A percentile compares a stretch with the other conserved stretches of the same genome.
These are phyloP conservation scores for Pseudocercospora eumusae DNA, from an alignment of 2,329 filamentous ascomycete genomes.

Conservation along the genomic window DNA sequence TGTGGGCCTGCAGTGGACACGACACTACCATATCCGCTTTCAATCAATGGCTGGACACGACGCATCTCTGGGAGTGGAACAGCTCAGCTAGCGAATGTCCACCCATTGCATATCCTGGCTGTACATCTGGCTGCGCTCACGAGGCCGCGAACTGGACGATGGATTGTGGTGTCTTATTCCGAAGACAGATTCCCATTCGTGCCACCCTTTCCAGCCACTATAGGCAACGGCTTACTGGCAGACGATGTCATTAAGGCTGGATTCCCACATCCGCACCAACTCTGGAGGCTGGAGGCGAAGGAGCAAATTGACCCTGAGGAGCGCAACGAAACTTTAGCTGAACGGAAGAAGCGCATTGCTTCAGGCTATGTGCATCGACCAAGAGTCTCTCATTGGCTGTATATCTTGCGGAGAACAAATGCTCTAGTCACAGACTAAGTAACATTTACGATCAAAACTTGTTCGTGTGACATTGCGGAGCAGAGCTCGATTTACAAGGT, in stretches of 20 bases:
- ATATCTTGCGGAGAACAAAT: slow-evolving; percentile 43
- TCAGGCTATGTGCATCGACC: slow-evolving; percentile 39
- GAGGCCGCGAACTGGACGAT: slow-evolving; percentile 40
- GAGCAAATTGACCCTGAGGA: slow-evolving; percentile 32
- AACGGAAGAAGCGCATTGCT: slow-evolving; percentile 22
- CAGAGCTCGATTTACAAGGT: slow-evolving; percentile 18
- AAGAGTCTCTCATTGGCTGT: slow-evolving; percentile 44
- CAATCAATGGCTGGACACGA: slow-evolving; percentile 29
- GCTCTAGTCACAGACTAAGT: slow-evolving; percentile 28
- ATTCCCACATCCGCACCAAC: slow-evolving; percentile 41
- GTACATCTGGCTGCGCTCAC: slow-evolving; percentile 45
- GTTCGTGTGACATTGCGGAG: background rate
- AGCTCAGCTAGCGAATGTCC: slow-evolving; percentile 31
- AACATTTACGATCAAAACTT: background rate
- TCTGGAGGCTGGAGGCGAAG: slow-evolving; percentile 44
- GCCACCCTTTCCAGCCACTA: slow-evolving; percentile 24
- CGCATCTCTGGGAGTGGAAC: slow-evolving; percentile 22
- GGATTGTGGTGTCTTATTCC: slow-evolving; percentile 46
- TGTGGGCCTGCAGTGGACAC: slow-evolving; percentile 25
- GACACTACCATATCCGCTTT: slow-evolving; percentile 27
- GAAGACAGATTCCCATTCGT: slow-evolving; percentile 45
- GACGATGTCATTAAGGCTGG: slow-evolving; percentile 35
- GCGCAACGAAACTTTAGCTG: slow-evolving; percentile 34
- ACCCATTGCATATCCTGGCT: slow-evolving; percentile 44
- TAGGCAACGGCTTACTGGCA: slow-evolving; percentile 31